A percentile compares a stretch with the other conserved stretches of the same genome.
These are phyloP conservation scores for Eucalyptus sp. DNA, from an alignment of 345 rosid genomes.

Conservation along the genomic window DNA sequence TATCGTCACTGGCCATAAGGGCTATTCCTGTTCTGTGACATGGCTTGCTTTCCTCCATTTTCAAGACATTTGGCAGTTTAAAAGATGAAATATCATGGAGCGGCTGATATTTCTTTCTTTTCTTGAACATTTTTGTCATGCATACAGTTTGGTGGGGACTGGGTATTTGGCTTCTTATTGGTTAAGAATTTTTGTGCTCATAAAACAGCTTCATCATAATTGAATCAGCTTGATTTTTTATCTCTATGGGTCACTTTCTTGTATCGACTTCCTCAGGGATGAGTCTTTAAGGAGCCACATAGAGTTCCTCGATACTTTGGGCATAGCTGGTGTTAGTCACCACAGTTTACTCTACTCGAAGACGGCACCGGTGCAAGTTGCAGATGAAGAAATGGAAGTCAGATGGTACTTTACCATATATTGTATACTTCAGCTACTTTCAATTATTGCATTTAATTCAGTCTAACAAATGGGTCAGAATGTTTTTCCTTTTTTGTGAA, in stretches of 20 bases:
- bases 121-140: neutral
- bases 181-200: neutral
- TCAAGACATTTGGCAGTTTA: neutral
- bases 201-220: neutral
- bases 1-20: neutral
- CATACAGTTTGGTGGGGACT: neutral
- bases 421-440: neutral
- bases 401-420: conserved; percentile 20
- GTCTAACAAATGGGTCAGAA: neutral
- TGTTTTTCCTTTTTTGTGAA: neutral
- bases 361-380: conserved; percentile 54
- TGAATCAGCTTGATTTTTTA: neutral
- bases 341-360: conserved; percentile 94
- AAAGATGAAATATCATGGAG: neutral
- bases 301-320: conserved; percentile 59
- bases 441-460: neutral
- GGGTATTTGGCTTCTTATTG: neutral
- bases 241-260: neutral
- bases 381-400: conserved; percentile 46
- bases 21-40: neutral
- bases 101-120: neutral
- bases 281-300: conserved; percentile 47
- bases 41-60: neutral
- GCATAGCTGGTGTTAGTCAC: conserved; percentile 95
- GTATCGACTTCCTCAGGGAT: conserved; percentile 30